These are phyloP conservation scores for Sonneratia caseolaris DNA, from an alignment of 345 rosid species.

Conservation along the genomic window DNA sequence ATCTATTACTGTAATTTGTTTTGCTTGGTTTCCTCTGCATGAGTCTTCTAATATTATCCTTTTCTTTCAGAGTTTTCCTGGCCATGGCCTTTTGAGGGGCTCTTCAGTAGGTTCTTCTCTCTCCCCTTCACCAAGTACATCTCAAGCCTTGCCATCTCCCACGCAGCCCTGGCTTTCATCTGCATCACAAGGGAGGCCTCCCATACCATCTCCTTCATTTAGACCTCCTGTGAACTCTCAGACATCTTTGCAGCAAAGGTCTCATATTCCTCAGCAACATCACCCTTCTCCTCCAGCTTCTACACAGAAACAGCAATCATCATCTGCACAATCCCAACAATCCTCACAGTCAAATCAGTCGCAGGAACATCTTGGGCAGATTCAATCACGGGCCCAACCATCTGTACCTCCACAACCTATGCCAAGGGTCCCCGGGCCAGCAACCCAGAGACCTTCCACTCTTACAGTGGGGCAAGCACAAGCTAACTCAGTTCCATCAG, in stretches of 20 bases:
- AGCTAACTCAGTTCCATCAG: constrained; percentile 33
- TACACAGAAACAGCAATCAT: constrained; percentile 40
- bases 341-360: constrained; percentile 38
- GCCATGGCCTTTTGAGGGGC: constrained; percentile 56
- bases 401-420: constrained; percentile 53
- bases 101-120: constrained; percentile 40
- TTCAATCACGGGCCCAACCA: constrained; percentile 41
- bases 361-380: constrained; percentile 48
- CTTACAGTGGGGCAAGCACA: constrained; percentile 36
- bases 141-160: constrained; percentile 43
- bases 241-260: constrained; percentile 57
- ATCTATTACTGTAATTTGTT: background rate
- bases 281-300: constrained; percentile 28
- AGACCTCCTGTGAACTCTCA: constrained; percentile 56
- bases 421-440: constrained; percentile 29
- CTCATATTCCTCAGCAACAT: constrained; percentile 60
- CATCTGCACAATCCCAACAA: constrained; percentile 49
- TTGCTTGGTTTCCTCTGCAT: background rate
- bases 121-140: constrained; percentile 44
- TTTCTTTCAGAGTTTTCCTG: constrained; percentile 56
- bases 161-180: constrained; percentile 84
- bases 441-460: constrained; percentile 48
- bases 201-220: constrained; percentile 61
- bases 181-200: constrained; percentile 74
- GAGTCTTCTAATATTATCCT: background rate